Evolutionary conservation across 2,329 filamentous ascomycete species (phyloP), one percentile per base, ranked within the genome.

Genomic region (Falciphora oryzae): DNA sequence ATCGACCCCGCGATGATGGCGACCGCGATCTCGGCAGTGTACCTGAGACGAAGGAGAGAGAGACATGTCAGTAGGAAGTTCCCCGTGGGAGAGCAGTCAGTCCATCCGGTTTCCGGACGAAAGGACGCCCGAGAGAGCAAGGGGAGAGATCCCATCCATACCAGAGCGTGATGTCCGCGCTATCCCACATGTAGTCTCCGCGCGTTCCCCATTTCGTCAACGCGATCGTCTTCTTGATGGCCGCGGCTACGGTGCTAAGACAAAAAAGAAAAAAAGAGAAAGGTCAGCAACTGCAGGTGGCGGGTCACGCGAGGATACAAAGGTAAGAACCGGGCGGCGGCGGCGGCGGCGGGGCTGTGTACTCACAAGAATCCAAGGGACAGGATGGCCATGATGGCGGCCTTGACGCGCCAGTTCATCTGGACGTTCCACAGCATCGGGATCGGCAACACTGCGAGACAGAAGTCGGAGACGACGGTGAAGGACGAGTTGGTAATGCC

Each of bases 401-500:
- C 63, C 68, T 83, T 84, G 6, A 78, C 81, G 57, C 76, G 74
- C 57, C 71, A 71, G 59, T 78, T 79, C 73, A 85, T 81, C 65
- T 80, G 77, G 38, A 84, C 74, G 27, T 78, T 73, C 80, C 81
- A 83, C 0, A 85, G 73, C 56, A 85, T 77, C 16, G 78, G 77
- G 10, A 83, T 75, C 0, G 83, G 83, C 6, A 85, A 70, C 3
- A 82, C 69, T 2, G 79, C 82, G n/a, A 84, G 75, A 1, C 76
- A 75, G 72, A 81, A 80, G 67, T 86, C 82, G 59, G 75, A 78
- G 4, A 83, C 70, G 27, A 75, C 76, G 57, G 80, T 80, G 71
- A 84, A 81, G 0, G 79, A 71, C 38, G 81, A 78, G 0, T 80
- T 81, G 1, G 79, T 70, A 53, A 71, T 70, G 28, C 78, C 77